Base-by-base conservation (phyloP, 352 stramenopile genomes). In the Elongisporangium prolatum region DNA sequence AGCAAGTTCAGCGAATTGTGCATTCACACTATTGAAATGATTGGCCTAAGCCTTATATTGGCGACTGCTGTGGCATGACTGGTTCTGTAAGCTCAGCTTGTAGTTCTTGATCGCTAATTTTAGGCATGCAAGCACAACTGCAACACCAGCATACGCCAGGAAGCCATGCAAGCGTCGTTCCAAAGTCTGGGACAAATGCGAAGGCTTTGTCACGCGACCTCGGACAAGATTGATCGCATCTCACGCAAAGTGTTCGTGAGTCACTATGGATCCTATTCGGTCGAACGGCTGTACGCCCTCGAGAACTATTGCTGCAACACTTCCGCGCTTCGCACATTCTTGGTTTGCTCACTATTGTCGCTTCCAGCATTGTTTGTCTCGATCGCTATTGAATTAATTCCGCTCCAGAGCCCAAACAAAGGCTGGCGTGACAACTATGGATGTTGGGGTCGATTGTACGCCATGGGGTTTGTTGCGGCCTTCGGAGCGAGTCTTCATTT, bases 361-460 rank as follows among this genome's bases (percentile, higher is more conserved):
- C 11, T 65, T 14, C 64, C 60, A 2, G 67, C 62, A 57, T 55
- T 61, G 7, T 21, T 40, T 4, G 13, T 65, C 7, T 48, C 61
- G 8, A 47, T 71, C 7, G 48, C 51, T 11, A 53, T 65, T 13
- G 52, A 68, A 57, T 62, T 44, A 11, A 48, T 64, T 17, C 64
- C 63, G 11, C 38, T 74, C 0, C 56, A 64, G 21, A 50, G 69
- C 10, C 67, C 67, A 34, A 20, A n/a, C 1, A 38, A 59, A 13
- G 67, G 64, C 21, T 74, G 67, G 67, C 50, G 56, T 14, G 38
- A 20, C 17, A 74, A 74, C 25, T 63, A 60, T 9, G 64, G 67
- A 0, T 69, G 71, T 18, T 74, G 63, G 63, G 61, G 68, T 10
- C 59, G 67, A 8, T 18, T 38, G 28, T 40, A 40, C 9, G 1